Base-by-base conservation (phyloP, 352 stramenopile species). In the Globisporangium solare region DNA sequence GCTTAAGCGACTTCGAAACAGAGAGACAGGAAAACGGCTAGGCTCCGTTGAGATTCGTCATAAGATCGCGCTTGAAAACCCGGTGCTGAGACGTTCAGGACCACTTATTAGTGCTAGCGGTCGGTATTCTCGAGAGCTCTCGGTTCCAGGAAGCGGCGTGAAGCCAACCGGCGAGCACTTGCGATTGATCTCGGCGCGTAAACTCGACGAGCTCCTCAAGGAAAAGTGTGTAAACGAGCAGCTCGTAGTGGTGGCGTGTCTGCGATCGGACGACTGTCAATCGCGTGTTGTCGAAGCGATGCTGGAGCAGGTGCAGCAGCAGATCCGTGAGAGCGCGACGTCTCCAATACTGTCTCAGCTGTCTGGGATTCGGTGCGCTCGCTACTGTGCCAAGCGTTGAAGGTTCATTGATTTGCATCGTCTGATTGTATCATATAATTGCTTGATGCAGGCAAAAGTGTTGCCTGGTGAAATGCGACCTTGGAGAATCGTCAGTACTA, bases 101-200 rank as follows among this genome's bases (percentile, higher is more conserved):
- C 68, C 76, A 5, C 55, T 95, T 4, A 78, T 79, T 1, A 85
- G 79, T 56, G 81, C 83, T n/a, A 89, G 79, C 20, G 85, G 85
- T 18, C 70, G 85, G 10, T 95, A 95, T 53, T 83, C 79, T 2
- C 67, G 74, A 39, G 77, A 90, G 56, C 67, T 93, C 12, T 65
- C 70, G 4, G 75, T 94, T 45, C 14, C 63, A 10, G 76, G 68
- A n/a, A 60, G 61, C 35, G 67, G 53, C 12, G 47, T 46, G 17
- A 71, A 63, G n/a, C 41, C 69, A 21, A 70, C 56, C 11, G 67
- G 68, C 13, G 68, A 70, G 41, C 74, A 61, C 7, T 60, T 94
- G 15, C 24, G 20, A 18, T 41, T 71, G 6, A 45, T 94, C 12
- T 43, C 71, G 0, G 78, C 74, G 4, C 52, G 59, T 8, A 71